Base-by-base conservation (phyloP, 2,329 filamentous ascomycete genomes). In the Pseudogymnoascus pannorum region DNA sequence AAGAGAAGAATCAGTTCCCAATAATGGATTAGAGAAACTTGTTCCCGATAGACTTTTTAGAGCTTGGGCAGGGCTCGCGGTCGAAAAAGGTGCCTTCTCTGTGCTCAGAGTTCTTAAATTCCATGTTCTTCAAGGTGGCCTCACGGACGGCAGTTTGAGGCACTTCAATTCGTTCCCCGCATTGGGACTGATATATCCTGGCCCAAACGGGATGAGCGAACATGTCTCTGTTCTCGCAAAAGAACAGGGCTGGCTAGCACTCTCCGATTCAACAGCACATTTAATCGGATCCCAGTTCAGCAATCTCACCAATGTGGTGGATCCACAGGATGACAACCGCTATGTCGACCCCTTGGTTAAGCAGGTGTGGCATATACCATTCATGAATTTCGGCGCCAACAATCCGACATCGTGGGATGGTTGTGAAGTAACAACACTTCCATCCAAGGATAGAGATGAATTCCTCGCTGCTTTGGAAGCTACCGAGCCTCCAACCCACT, bases 21-120 rank as follows among this genome's bases (percentile, higher is more conserved):
- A 54, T 5, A 22, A 12, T 14, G 18, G 20, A n/a, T 20, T n/a
- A 8, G 12, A 44, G 29, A 20, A 7, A n/a, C 22, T 44, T 42
- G 40, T 24, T 14, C 29, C 44, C 51, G 70, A 73, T 63, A 62
- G 66, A 29, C 44, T 73, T 5, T 51, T 74, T n/a, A 65, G 69
- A 60, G 66, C 70, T 8, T 74, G 72, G 72, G 63, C 65, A 48
- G 48, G 65, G 35, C 63, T 65, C 40, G 71, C 69, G 9, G 33
- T 57, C 8, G 64, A 67, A 16, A 63, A 68, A 6, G 66, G 64
- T 1, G 65, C 66, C 2, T 74, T 74, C 29, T 61, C 63, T 2
- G 65, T 72, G 7, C 59, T 74, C 44, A 65, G 71, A 60, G 66
- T 73, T 14, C 60, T 74, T 31, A 70, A 64, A 48, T 66, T 74